Base-by-base conservation (phyloP, 1,284 basidiomycete genomes). In the Melampsora larici-populina region DNA sequence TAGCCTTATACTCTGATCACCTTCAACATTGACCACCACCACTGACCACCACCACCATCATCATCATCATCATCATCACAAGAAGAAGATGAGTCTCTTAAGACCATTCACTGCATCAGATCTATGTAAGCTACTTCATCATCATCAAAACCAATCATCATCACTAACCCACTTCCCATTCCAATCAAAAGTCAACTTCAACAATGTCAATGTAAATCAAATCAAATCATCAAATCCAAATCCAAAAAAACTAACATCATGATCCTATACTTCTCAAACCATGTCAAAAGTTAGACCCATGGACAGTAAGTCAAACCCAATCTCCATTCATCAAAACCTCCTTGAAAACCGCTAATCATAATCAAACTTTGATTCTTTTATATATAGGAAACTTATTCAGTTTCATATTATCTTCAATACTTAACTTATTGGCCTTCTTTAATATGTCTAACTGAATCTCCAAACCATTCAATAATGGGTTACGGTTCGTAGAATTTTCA, bases 311-410 rank as follows among this genome's bases (percentile, higher is more conserved):
- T 68, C 29, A 17, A 73, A 65, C 24, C 3, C 55, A 51, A 29
- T 17, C 17, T 40, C n/a, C 6, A 5, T 29, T 15, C 26, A 21
- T 67, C 71, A n/a, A 65, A 36, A 26, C 62, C 17, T 21, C 33
- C 62, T n/a, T n/a, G n/a, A 64, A 33, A 64, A 4, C 21, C 62
- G n/a, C n/a, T n/a, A n/a, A n/a, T n/a, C n/a, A n/a, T 24, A 33
- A 64, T 33, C 15, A 64, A 31, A 8, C n/a, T 33, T 18, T 11
- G 1, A 24, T 0, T 26, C 7, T 8, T 64, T 0, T 18, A 5
- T 18, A 26, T n/a, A 36, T 33, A 77, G 74, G 74, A 77, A 77
- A 77, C 74, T 5, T 77, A 77, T 70, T 77, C 74, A 26, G 49
- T 64, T 24, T 36, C 65, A 13, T 77, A 77, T 33, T 77, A 77